Evolutionary conservation across 108 stramenopile species (phyloP).

Genomic region (Poteriospumella lacustris): DNA sequence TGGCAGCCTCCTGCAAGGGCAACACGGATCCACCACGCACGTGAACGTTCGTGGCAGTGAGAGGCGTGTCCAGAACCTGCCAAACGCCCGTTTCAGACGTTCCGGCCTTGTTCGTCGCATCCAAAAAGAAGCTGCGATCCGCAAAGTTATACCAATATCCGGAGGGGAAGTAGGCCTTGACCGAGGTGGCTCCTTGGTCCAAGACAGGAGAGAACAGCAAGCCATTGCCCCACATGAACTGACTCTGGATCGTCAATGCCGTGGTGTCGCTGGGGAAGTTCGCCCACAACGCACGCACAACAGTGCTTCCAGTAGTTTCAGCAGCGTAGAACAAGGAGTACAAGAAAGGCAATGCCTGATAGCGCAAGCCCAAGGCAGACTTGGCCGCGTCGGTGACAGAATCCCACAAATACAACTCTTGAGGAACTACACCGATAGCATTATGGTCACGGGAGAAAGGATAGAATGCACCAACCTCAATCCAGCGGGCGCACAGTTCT

Average conservation of each 20-base stretch:
- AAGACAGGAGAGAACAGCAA: conserved; percentile 34
- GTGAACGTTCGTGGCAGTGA: conserved; percentile 23
- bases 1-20: conserved; percentile 9
- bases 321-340: conserved; percentile 35
- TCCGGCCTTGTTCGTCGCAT: neutral
- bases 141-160: conserved; percentile 21
- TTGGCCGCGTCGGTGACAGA: neutral
- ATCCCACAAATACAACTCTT: conserved; percentile 40
- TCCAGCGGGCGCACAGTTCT: conserved; percentile 45
- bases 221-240: conserved; percentile 35
- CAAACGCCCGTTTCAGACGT: neutral
- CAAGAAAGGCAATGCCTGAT: conserved; percentile 33
- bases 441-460: conserved; percentile 43
- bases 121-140: neutral
- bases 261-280: conserved; percentile 17
- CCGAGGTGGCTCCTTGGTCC: conserved; percentile 15
- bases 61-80: neutral
- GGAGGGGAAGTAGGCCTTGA: conserved; percentile 39
- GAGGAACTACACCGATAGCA: conserved; percentile 19
- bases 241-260: conserved; percentile 1
- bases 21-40: conserved; percentile 1
- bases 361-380: conserved; percentile 27
- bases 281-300: conserved; percentile 27
- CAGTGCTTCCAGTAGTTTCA: neutral
- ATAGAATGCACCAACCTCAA: conserved; percentile 31